These are phyloP conservation scores for Lentinus polychrous DNA, from an alignment of 1,284 basidiomycete genomes.

Conservation along the genomic window DNA sequence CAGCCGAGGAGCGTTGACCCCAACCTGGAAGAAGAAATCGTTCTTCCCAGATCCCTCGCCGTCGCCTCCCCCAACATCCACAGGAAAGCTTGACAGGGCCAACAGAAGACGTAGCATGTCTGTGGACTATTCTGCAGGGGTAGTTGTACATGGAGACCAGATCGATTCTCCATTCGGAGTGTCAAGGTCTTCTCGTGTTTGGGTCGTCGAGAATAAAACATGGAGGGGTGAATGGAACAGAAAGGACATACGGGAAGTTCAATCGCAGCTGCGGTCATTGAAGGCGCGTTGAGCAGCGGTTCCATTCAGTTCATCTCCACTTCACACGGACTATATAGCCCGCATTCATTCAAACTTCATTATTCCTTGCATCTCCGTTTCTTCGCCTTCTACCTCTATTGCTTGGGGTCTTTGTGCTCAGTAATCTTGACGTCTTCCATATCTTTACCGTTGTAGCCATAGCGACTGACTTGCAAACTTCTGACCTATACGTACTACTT, in stretches of 20 bases:
- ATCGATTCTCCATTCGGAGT: too few relatives aligned
- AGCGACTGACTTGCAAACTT: too few relatives aligned
- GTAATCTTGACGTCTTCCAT: too few relatives aligned
- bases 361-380: too few relatives aligned
- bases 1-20: not conserved
- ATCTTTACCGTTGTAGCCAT: too few relatives aligned
- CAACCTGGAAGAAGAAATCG: not conserved
- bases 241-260: conserved; percentile 26
- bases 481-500: too few relatives aligned
- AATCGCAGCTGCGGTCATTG: conserved; percentile 22
- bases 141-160: too few relatives aligned
- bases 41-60: not conserved
- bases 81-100: not conserved
- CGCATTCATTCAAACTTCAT: too few relatives aligned
- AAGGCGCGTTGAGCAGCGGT: conserved; percentile 12
- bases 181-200: conserved; percentile 15
- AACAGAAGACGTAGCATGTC: conserved; percentile 18
- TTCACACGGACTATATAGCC: too few relatives aligned
- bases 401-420: too few relatives aligned
- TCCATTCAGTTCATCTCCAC: too few relatives aligned
- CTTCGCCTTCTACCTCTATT: too few relatives aligned
- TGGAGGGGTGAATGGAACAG: conserved; percentile 29
- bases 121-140: conserved; percentile 13
- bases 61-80: not conserved
- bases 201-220: conserved; percentile 18